These are phyloP conservation scores for Polychaeton citri DNA, from an alignment of 2,329 filamentous ascomycete genomes.

Conservation along the genomic window DNA sequence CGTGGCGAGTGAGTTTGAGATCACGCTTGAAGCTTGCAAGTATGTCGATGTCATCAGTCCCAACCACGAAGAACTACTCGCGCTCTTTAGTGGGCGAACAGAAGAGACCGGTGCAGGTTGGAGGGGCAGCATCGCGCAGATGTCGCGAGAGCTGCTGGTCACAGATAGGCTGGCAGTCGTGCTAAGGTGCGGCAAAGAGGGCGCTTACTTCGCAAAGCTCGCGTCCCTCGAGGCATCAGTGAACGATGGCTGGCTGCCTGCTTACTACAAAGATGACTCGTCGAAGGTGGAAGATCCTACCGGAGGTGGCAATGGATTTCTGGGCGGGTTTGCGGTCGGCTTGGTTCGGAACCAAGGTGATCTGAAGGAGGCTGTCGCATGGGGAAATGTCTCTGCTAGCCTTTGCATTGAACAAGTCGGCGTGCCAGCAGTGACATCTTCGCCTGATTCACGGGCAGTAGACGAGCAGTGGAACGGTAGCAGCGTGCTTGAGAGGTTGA, in stretches of 20 bases:
- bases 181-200: constrained; percentile 57
- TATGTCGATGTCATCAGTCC: constrained; percentile 54
- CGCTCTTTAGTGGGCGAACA: constrained; percentile 53
- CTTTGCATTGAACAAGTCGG: constrained; percentile 94
- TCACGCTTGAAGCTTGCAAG: constrained; percentile 39
- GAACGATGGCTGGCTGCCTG: constrained; percentile 53
- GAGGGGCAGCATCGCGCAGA: background rate
- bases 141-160: constrained; percentile 11
- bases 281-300: constrained; percentile 74
- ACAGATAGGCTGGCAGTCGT: constrained; percentile 43
- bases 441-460: constrained; percentile 12
- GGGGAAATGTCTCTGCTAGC: constrained; percentile 72
- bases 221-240: constrained; percentile 1
- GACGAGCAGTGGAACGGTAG: constrained; percentile 36
- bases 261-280: constrained; percentile 46
- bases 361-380: constrained; percentile 59
- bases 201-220: constrained; percentile 41
- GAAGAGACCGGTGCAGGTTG: constrained; percentile 18
- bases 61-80: constrained; percentile 79
- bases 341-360: constrained; percentile 39
- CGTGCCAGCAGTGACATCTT: constrained; percentile 45
- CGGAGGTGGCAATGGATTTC: constrained; percentile 83
- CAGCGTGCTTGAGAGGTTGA: constrained; percentile 28
- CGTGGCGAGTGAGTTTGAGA: constrained; percentile 47
- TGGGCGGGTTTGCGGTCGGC: constrained; percentile 49